Evolutionary conservation across 2,329 filamentous ascomycete genomes (phyloP).

Genomic region (Tolypocladium ovalisporum): DNA sequence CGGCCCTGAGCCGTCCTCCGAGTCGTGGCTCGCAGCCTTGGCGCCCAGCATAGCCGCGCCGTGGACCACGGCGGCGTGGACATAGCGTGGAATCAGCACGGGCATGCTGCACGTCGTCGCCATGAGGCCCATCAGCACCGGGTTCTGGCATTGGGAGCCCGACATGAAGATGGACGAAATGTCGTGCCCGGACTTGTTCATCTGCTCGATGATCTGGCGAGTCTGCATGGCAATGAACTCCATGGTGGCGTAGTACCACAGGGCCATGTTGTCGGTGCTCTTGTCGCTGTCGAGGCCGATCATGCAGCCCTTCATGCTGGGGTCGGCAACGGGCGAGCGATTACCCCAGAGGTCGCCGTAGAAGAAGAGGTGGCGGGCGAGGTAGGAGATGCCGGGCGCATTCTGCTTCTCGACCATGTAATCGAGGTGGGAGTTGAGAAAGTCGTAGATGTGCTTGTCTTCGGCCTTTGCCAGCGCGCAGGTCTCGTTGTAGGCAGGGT

Average conservation of each 20-base stretch:
- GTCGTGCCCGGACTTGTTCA: slow-evolving; percentile 82
- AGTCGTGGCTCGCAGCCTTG: slow-evolving; percentile 81
- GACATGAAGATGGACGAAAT: slow-evolving; percentile 98
- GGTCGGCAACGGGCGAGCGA: slow-evolving; percentile 83
- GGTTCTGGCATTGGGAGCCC: slow-evolving; percentile 93
- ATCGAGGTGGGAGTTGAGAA: slow-evolving; percentile 77
- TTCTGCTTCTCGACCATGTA: slow-evolving; percentile 58
- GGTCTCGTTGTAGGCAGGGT: slow-evolving; percentile 79
- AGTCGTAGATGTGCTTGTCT: slow-evolving; percentile 88
- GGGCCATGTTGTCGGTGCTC: slow-evolving; percentile 72
- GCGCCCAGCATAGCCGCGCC: slow-evolving; percentile 98
- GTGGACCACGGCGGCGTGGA: slow-evolving; percentile 91
- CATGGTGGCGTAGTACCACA: slow-evolving; percentile 93
- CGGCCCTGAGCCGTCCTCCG: slow-evolving; percentile 54
- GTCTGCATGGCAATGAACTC: slow-evolving; percentile 98
- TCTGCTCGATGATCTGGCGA: slow-evolving; percentile 83
- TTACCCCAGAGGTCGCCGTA: slow-evolving; percentile 98
- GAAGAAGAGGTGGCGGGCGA: slow-evolving; percentile 94
- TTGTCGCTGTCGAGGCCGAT: slow-evolving; percentile 83
- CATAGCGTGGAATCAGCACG: slow-evolving; percentile 85
- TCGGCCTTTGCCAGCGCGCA: slow-evolving; percentile 68
- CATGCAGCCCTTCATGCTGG: slow-evolving; percentile 83
- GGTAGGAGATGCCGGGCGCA: slow-evolving; percentile 71
- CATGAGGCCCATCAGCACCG: slow-evolving; percentile 81
- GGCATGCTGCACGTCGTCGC: slow-evolving; percentile 87